phyloP scores from a whole-genome alignment of 495 filamentous ascomycete genomes.

The Thozetella sp. region DNA sequence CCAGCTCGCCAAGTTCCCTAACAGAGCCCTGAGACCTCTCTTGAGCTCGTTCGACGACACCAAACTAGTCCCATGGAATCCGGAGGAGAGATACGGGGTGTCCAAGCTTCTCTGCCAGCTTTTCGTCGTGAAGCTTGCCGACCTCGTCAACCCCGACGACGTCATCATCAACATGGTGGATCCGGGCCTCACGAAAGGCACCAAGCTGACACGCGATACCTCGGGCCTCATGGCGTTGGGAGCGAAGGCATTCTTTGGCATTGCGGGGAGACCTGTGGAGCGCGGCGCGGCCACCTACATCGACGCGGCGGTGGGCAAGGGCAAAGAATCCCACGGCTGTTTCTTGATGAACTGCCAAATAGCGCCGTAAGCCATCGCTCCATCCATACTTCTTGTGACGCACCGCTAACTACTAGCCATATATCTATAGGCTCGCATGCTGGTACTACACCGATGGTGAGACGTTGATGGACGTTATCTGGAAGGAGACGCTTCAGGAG shows the following conservation, averaged over 20 bases:
- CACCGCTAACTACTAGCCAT: background rate
- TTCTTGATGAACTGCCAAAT: conserved; percentile 44
- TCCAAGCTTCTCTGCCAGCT: conserved; percentile 42
- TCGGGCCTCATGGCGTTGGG: conserved; percentile 7
- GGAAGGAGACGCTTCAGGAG: conserved; percentile 43
- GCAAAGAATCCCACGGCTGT: conserved; percentile 45
- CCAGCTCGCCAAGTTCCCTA: conserved; percentile 29
- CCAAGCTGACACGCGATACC: conserved; percentile 32
- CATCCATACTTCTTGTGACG: background rate
- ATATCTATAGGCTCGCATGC: conserved; percentile 10
- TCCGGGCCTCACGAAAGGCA: conserved; percentile 45
- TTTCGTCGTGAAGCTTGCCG: conserved; percentile 40
- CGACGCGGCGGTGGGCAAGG: conserved; percentile 37
- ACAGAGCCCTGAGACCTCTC: conserved; percentile 29
- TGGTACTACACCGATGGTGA: conserved; percentile 35
- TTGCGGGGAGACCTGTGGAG: conserved; percentile 25
- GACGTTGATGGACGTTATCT: conserved; percentile 30
- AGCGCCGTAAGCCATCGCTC: conserved; percentile 27
- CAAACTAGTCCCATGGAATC: conserved; percentile 21
- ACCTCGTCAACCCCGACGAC: conserved; percentile 35
- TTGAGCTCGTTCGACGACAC: conserved; percentile 39
- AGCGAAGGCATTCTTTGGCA: conserved; percentile 20
- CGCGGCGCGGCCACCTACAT: conserved; percentile 36
- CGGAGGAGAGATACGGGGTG: conserved; percentile 29
- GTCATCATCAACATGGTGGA: conserved; percentile 50